Evolutionary conservation across 148 eudicot species (phyloP).

Genomic region (Vaccinium vitisidaea): DNA sequence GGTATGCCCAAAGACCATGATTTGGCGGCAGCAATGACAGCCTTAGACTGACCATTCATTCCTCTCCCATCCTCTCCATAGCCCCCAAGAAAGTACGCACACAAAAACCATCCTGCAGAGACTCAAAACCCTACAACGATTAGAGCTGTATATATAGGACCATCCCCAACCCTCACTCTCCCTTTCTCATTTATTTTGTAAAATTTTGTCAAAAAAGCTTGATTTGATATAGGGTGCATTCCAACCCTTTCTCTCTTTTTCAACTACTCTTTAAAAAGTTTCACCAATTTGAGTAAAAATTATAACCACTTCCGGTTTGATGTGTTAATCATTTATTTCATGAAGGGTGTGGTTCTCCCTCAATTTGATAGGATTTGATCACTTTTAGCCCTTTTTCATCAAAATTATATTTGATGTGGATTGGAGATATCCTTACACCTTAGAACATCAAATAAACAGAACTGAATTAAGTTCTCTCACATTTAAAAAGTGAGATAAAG

Average conservation of each 20-base stretch:
- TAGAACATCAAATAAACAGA: not conserved
- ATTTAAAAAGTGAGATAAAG: not conserved
- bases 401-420: not conserved
- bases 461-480: not conserved
- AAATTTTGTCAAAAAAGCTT: not conserved
- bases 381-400: not conserved
- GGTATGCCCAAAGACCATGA: conserved; percentile 92
- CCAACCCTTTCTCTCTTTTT: not conserved
- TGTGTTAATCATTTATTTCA: not conserved
- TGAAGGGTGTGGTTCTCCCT: not conserved
- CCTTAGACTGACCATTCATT: conserved; percentile 69
- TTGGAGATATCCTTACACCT: not conserved
- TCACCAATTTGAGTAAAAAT: not conserved
- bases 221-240: not conserved
- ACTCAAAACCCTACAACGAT: conserved; percentile 3
- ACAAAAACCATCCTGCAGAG: conserved; percentile 77
- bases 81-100: conserved; percentile 96
- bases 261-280: not conserved
- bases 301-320: not conserved
- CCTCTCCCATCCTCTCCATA: conserved; percentile 84
- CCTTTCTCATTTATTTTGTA: not conserved
- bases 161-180: not conserved
- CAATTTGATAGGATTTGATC: not conserved
- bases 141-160: not conserved
- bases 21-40: conserved; percentile 72